These are phyloP conservation scores for Aspergillus nanangensis DNA, from an alignment of 495 filamentous ascomycete genomes.

Conservation along the genomic window DNA sequence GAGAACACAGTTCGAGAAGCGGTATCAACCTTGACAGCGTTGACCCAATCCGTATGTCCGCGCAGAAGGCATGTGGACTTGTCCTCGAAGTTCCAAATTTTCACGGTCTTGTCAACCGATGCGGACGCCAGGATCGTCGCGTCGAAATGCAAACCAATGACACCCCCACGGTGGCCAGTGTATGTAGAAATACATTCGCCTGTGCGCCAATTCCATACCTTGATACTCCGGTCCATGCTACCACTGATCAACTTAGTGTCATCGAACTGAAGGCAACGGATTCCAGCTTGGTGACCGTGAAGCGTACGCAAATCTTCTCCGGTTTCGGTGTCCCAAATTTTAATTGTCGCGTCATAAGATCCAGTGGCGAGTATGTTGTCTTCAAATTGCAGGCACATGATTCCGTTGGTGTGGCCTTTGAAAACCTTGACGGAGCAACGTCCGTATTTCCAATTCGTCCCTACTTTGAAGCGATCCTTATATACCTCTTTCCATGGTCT, in stretches of 20 bases:
- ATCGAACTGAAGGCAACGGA: constrained; percentile 90
- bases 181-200: constrained; percentile 83
- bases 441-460: constrained; percentile 94
- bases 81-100: constrained; percentile 88
- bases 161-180: constrained; percentile 68
- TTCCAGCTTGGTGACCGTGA: constrained; percentile 71
- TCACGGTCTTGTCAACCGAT: constrained; percentile 83
- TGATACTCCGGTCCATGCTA: constrained; percentile 72
- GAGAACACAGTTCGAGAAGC: constrained; percentile 81
- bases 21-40: constrained; percentile 79
- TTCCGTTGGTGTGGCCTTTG: constrained; percentile 85
- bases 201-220: constrained; percentile 95
- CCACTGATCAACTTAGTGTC: constrained; percentile 86
- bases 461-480: constrained; percentile 82
- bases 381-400: constrained; percentile 95
- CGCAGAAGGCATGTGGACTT: constrained; percentile 72
- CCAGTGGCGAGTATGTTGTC: constrained; percentile 89
- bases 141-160: constrained; percentile 85
- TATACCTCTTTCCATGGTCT: constrained; percentile 93
- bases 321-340: constrained; percentile 91
- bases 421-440: constrained; percentile 78
- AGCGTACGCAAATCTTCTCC: constrained; percentile 81
- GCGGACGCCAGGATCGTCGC: constrained; percentile 78
- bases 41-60: constrained; percentile 92
- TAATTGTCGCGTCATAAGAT: constrained; percentile 91